phyloP scores from a whole-genome alignment of 345 rosid genomes.

The Lepidium aucheri region DNA sequence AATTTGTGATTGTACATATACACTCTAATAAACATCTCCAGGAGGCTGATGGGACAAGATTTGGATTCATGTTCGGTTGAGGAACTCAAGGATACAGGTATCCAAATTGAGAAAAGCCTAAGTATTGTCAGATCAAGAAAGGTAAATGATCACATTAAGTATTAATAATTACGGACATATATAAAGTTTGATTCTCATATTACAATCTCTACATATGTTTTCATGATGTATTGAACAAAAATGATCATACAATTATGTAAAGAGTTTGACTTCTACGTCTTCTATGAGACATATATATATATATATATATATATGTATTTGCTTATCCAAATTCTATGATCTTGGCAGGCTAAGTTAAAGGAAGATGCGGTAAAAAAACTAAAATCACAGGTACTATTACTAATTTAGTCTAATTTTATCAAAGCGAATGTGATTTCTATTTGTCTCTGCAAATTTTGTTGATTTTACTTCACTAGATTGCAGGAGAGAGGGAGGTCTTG shows the following conservation, averaged over 20 bases:
- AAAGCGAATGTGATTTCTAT: neutral
- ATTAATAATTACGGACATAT: neutral
- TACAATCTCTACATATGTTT: neutral
- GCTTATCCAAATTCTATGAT: neutral
- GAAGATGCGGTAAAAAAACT: slow-evolving; percentile 35
- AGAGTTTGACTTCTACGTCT: neutral
- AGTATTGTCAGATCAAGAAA: slow-evolving; percentile 44
- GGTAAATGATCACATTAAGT: slow-evolving; percentile 22
- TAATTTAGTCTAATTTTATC: neutral
- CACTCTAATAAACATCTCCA: neutral
- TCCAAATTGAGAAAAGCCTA: slow-evolving; percentile 46
- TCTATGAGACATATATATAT: neutral
- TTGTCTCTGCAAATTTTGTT: neutral
- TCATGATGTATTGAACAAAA: neutral
- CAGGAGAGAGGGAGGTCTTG: neutral
- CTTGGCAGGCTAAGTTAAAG: slow-evolving; percentile 37
- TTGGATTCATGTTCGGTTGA: slow-evolving; percentile 36
- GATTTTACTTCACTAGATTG: slow-evolving; percentile 3
- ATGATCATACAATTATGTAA: neutral
- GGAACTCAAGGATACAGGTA: slow-evolving; percentile 38
- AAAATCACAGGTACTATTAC: slow-evolving; percentile 34
- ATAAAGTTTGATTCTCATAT: neutral
- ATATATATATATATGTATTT: too few relatives aligned
- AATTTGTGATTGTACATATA: neutral
- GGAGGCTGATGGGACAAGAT: slow-evolving; percentile 52